phyloP scores from a whole-genome alignment of 176 grass and related monocot genomes.

The Puya raimondii region DNA sequence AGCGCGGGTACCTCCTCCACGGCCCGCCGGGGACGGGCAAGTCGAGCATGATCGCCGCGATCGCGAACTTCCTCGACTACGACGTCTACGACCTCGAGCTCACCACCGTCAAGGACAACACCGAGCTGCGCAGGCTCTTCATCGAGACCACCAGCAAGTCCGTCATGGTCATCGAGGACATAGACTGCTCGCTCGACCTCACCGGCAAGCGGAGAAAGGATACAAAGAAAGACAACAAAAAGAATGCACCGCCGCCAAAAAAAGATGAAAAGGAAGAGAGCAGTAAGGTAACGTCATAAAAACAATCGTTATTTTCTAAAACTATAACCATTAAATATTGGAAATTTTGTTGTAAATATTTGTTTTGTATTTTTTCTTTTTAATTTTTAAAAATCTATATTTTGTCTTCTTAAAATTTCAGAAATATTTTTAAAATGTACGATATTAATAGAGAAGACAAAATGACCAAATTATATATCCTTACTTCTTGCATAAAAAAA shows the following conservation, averaged over 20 bases:
- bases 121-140: constrained; percentile 66
- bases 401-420: too few species aligned
- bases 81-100: constrained; percentile 69
- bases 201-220: constrained; percentile 41
- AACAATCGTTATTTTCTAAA: too few species aligned
- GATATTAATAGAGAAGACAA: too few species aligned
- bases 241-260: background rate
- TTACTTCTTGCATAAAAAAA: too few species aligned
- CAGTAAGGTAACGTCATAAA: constrained; percentile 19
- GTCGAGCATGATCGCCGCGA: constrained; percentile 72
- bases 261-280: background rate
- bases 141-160: constrained; percentile 64
- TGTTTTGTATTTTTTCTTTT: too few species aligned
- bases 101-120: constrained; percentile 48
- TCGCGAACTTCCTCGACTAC: constrained; percentile 64
- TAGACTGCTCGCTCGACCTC: constrained; percentile 65
- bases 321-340: too few species aligned
- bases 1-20: constrained; percentile 45
- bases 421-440: too few species aligned
- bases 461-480: too few species aligned
- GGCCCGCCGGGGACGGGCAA: constrained; percentile 50
- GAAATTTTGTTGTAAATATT: too few species aligned
- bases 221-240: background rate
- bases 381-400: too few species aligned
- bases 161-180: constrained; percentile 62